Percentiles rank a stretch among this genome's conserved stretches.
phyloP scores from a whole-genome alignment of 306 rosid genomes.

The Canavalia ensiformis region DNA sequence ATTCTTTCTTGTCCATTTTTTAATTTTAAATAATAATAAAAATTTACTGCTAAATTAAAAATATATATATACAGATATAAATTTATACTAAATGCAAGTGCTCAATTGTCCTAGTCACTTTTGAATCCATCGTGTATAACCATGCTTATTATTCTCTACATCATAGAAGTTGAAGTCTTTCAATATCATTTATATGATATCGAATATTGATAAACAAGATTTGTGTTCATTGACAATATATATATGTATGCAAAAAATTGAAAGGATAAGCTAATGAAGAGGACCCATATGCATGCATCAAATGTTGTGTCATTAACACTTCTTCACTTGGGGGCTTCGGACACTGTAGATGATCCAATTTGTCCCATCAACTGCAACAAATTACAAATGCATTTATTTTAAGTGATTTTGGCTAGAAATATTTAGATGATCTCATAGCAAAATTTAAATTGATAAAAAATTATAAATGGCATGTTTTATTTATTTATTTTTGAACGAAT shows the following conservation, averaged over 20 bases:
- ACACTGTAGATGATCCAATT: neutral
- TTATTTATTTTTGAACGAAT: too few species aligned
- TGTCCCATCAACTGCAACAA: constrained; percentile 17
- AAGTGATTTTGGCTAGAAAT: neutral
- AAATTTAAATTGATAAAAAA: too few species aligned
- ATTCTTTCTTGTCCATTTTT: too few species aligned
- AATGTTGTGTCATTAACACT: neutral
- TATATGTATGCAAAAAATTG: neutral
- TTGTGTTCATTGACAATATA: neutral
- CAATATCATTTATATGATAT: neutral
- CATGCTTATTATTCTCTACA: too few species aligned
- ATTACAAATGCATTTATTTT: neutral
- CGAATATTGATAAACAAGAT: neutral
- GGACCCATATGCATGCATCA: neutral
- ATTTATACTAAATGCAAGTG: too few species aligned
- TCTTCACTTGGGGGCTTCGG: neutral
- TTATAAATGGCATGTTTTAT: too few species aligned
- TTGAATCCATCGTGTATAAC: too few species aligned
- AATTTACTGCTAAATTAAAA: too few species aligned
- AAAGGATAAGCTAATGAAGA: neutral
- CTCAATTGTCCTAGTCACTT: too few species aligned
- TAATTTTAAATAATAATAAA: too few species aligned
- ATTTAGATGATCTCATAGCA: neutral
- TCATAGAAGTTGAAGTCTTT: too few species aligned
- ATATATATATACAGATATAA: too few species aligned